Evolutionary conservation across 202 grass and related monocot genomes (phyloP), one percentile per base, ranked within the genome.

Genomic region (Eragrostis tef): DNA sequence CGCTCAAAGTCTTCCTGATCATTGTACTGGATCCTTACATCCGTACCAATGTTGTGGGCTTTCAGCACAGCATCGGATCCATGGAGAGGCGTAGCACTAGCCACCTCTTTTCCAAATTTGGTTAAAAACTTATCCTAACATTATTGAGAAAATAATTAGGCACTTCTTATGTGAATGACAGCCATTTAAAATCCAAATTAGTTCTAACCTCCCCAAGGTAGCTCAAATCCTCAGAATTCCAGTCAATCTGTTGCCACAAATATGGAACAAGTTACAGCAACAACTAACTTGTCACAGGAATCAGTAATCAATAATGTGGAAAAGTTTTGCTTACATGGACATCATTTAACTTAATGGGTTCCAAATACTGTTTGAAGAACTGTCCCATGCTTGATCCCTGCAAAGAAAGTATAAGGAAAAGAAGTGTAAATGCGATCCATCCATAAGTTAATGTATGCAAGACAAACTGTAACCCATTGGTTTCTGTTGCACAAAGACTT

Each of bases 331-430:
- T 19, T 88, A 98, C 96, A 83, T 95, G 74, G 63, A 85, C 90
- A 90, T 98, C 95, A 87, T 98, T 98, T 89, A 95, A 70, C 72
- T 76, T 98, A 81, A 98, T 98, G 69, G 92, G 75, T 65, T 94
- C 84, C 87, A 98, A 81, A 52, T 93, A 98, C 80, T 98, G 88
- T 78, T 74, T 79, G 14, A 89, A 98, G 77, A 98, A 98, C 29
- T 98, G 95, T 16, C 95, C 95, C 95, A 98, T 90, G 88, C 92
- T 98, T 65, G 95, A 98, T 31, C 95, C 95, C 95, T 98, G 61
- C 80, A 85, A 88, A 44, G 11, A 62, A 92, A 81, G 39, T 25
- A 70, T 7, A 83, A 83, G 65, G 19, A 3, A 1, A 75, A 39
- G 3, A 39, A 73, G 77, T 70, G 86, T 75, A 85, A 90, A 77